Percentiles rank a stretch among this genome's conserved stretches.
Evolutionary conservation across 2,329 filamentous ascomycete species (phyloP).

Genomic region (Ophiognomonia clavigignenti-juglandacearum): DNA sequence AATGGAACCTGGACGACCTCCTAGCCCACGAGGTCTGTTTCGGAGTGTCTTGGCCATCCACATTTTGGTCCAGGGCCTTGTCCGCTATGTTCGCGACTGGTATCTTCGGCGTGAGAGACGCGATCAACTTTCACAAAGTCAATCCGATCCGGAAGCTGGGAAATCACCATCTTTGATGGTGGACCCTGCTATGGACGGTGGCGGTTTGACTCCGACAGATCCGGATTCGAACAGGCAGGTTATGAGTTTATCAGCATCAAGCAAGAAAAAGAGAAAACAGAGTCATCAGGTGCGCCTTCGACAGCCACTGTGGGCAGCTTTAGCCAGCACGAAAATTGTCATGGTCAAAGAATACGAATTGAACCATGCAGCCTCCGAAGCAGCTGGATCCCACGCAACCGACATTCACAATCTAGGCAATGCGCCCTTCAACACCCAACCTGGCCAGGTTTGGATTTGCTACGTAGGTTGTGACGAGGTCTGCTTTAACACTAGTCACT

Average conservation of each 20-base stretch:
- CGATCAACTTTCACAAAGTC: slow-evolving; percentile 41
- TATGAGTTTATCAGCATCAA: slow-evolving; percentile 52
- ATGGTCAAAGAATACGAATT: slow-evolving; percentile 89
- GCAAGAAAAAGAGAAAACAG: slow-evolving; percentile 85
- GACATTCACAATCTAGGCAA: slow-evolving; percentile 74
- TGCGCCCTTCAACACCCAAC: slow-evolving; percentile 65
- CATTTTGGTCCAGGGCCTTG: slow-evolving; percentile 68
- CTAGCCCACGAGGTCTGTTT: slow-evolving; percentile 56
- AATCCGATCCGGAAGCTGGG: slow-evolving; percentile 59
- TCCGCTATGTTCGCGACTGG: slow-evolving; percentile 66
- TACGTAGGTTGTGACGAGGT: slow-evolving; percentile 75
- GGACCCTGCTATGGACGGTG: slow-evolving; percentile 35
- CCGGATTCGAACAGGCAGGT: slow-evolving; percentile 48
- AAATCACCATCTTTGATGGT: slow-evolving; percentile 35
- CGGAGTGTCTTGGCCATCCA: slow-evolving; percentile 68
- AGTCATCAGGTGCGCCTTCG: slow-evolving; percentile 85
- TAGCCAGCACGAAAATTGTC: slow-evolving; percentile 94
- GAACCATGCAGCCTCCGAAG: slow-evolving; percentile 70
- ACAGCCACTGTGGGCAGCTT: slow-evolving; percentile 89
- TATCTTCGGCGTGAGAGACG: slow-evolving; percentile 57
- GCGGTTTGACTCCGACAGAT: slow-evolving; percentile 49
- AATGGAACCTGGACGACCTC: slow-evolving; percentile 38
- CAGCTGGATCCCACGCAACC: slow-evolving; percentile 67
- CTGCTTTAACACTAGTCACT: slow-evolving; percentile 68
- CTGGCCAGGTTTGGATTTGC: slow-evolving; percentile 74